Evolutionary conservation across 169 alveolate species (phyloP).

Genomic region (Eimeria zaria): DNA sequence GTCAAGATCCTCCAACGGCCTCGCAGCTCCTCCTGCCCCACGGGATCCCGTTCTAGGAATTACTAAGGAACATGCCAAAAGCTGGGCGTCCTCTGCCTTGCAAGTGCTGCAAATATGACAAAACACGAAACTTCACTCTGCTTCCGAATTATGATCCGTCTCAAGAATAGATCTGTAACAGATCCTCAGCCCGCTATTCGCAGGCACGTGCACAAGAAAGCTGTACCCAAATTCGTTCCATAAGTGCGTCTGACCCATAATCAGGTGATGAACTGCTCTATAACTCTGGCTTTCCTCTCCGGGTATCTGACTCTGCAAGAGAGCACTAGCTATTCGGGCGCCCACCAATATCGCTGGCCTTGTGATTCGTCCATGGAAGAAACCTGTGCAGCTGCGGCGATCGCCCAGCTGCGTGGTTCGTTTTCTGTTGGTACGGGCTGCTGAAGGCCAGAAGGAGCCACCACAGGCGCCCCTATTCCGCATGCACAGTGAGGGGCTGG

Average conservation of each 20-base stretch:
- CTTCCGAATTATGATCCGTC: neutral
- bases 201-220: neutral
- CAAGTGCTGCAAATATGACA: slow-evolving; percentile 18
- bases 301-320: neutral
- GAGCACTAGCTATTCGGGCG: neutral
- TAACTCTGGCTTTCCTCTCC: neutral
- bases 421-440: neutral
- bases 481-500: slow-evolving; percentile 3
- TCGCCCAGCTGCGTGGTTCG: slow-evolving; percentile 65
- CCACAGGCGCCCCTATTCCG: neutral
- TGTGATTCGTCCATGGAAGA: slow-evolving; percentile 53
- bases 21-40: neutral
- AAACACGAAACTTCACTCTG: neutral
- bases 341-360: slow-evolving; percentile 60
- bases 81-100: slow-evolving; percentile 78
- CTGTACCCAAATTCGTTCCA: neutral
- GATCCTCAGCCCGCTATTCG: neutral
- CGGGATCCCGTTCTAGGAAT: slow-evolving; percentile 13
- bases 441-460: neutral
- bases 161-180: neutral
- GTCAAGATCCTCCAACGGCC: slow-evolving; percentile 35
- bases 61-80: slow-evolving; percentile 46
- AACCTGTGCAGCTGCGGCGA: slow-evolving; percentile 53
- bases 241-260: neutral
- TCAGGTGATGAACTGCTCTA: neutral